Conservation (phyloP, 2,329 filamentous ascomycete species). For the Penicillium fuscoglaucum region DNA sequence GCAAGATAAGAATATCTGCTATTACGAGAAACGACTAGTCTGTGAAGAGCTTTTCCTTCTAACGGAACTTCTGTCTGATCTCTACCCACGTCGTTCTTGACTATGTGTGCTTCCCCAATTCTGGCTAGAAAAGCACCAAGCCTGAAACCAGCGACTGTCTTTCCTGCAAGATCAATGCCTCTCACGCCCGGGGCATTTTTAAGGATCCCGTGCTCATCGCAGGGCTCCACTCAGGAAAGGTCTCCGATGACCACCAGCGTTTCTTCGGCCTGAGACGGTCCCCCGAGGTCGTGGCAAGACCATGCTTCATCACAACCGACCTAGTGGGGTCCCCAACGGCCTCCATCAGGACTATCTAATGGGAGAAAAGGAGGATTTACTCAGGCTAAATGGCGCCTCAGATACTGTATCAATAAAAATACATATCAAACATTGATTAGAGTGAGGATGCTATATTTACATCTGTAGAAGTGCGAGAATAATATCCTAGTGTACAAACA, state of each 20-base stretch:
- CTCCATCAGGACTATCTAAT: neutral
- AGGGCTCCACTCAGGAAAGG: too few species aligned
- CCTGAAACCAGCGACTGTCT: neutral
- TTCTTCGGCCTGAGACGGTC: neutral
- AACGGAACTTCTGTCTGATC: too few species aligned
- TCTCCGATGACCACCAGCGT: too few species aligned
- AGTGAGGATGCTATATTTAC: slow-evolving; percentile 31
- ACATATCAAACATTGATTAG: slow-evolving; percentile 5
- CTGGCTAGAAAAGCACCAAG: neutral
- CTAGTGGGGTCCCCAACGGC: neutral
- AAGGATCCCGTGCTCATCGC: neutral
- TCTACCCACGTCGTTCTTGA: neutral
- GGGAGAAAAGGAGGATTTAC: neutral
- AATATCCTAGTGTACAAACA: slow-evolving; percentile 26
- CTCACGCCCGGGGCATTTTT: neutral
- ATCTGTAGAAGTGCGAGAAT: slow-evolving; percentile 20
- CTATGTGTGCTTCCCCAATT: neutral
- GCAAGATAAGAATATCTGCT: slow-evolving; percentile 4
- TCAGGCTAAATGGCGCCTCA: neutral
- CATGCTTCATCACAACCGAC: neutral
- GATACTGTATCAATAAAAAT: neutral
- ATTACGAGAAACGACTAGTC: neutral
- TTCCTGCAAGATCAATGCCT: neutral
- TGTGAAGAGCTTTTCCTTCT: neutral
- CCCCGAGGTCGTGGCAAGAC: neutral